Evolutionary conservation across 2,329 filamentous ascomycete genomes (phyloP).

Genomic region (Verticillium zaregamsianum): DNA sequence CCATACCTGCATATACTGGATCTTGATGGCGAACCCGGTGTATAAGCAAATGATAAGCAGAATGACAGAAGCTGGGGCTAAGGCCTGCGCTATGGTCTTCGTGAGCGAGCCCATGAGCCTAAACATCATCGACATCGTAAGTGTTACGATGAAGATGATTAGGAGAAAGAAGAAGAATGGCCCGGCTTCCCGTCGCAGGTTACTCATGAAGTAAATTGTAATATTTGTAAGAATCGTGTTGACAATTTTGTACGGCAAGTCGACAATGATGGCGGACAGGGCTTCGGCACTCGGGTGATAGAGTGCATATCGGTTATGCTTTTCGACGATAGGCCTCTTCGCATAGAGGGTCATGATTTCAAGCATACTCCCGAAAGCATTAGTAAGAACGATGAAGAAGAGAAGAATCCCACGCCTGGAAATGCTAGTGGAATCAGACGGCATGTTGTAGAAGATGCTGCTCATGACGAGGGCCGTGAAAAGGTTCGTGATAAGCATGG

Average conservation of each 20-base stretch:
- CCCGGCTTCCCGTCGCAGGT: constrained; percentile 19
- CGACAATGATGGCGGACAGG: constrained; percentile 33
- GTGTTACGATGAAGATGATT: constrained; percentile 54
- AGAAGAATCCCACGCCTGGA: constrained; percentile 35
- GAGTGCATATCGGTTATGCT: constrained; percentile 26
- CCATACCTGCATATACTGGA: constrained; percentile 6
- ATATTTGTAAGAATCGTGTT: constrained; percentile 49
- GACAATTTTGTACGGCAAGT: constrained; percentile 41
- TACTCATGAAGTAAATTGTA: constrained; percentile 28
- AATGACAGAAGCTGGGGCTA: constrained; percentile 6
- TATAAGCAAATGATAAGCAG: constrained; percentile 6
- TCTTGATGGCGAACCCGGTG: constrained; percentile 9
- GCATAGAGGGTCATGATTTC: constrained; percentile 25
- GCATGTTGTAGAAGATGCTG: constrained; percentile 63
- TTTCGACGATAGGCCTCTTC: constrained; percentile 24
- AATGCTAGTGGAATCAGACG: constrained; percentile 50
- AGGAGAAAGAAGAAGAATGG: constrained; percentile 62
- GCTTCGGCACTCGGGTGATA: constrained; percentile 26
- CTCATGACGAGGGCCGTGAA: constrained; percentile 62
- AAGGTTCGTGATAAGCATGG: constrained; percentile 28
- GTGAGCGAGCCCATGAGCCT: constrained; percentile 63
- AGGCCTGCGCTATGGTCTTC: constrained; percentile 30
- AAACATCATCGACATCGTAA: constrained; percentile 61
- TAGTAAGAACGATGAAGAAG: constrained; percentile 33
- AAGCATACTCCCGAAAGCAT: constrained; percentile 37